These are phyloP conservation scores for Neurospora hispaniola DNA, from an alignment of 495 filamentous ascomycete species.

Conservation along the genomic window DNA sequence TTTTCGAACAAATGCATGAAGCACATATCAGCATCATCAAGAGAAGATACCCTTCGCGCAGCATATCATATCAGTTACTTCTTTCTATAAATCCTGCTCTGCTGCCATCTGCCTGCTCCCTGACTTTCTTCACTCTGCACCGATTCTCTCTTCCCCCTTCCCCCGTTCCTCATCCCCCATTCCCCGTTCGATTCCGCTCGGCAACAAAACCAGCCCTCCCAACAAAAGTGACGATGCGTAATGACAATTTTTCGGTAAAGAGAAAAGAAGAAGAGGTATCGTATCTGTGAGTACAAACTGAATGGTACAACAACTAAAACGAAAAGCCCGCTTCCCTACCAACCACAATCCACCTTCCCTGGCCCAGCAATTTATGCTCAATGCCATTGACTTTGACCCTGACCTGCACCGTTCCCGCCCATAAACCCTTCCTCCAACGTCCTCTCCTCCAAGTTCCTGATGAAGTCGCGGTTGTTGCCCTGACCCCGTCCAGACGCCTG, in stretches of 20 bases:
- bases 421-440: slow-evolving; percentile 78
- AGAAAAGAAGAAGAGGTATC: not conserved
- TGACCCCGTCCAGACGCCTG: slow-evolving; percentile 39
- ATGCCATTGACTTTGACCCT: slow-evolving; percentile 39
- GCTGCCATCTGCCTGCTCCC: not conserved
- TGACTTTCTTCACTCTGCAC: not conserved
- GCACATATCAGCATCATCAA: not conserved
- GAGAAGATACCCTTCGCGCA: not conserved
- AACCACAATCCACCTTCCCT: not conserved
- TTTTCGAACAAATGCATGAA: not conserved
- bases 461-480: slow-evolving; percentile 75
- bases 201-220: not conserved
- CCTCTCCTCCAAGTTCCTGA: slow-evolving; percentile 85
- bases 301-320: not conserved
- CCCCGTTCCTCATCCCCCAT: not conserved
- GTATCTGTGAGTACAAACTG: not conserved
- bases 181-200: not conserved
- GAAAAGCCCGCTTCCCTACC: not conserved
- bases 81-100: not conserved
- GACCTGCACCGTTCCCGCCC: slow-evolving; percentile 19
- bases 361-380: not conserved
- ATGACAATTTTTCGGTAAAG: not conserved
- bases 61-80: not conserved
- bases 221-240: not conserved
- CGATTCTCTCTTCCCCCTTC: not conserved